A percentile compares a stretch with the other conserved stretches of the same genome.
Conservation (phyloP, 805 yeast species). For the Saccharomycopsis sp. region DNA sequence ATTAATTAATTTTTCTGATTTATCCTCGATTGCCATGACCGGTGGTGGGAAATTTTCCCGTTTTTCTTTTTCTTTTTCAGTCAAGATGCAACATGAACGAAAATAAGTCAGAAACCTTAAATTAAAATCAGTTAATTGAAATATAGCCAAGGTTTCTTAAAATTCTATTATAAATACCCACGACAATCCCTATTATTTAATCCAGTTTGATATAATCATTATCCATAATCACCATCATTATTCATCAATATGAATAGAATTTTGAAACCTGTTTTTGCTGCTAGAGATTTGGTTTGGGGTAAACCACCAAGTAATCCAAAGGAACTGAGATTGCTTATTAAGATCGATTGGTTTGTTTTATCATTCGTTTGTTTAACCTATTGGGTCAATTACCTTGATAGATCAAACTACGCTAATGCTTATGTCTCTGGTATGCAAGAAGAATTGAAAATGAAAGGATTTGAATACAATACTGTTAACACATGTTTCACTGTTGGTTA, state of each 20-base stretch:
- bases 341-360: slow-evolving; percentile 36
- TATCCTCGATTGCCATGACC: too few species aligned
- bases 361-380: slow-evolving; percentile 34
- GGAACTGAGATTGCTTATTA: slow-evolving; percentile 30
- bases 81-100: too few species aligned
- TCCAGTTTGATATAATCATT: too few species aligned
- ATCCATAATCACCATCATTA: not conserved
- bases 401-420: slow-evolving; percentile 49
- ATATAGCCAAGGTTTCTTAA: too few species aligned
- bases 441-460: slow-evolving; percentile 40
- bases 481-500: slow-evolving; percentile 58
- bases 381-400: slow-evolving; percentile 51
- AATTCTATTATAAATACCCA: too few species aligned
- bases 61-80: too few species aligned
- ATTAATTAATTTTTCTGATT: too few species aligned
- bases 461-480: slow-evolving; percentile 44
- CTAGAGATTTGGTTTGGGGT: slow-evolving; percentile 29
- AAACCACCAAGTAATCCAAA: slow-evolving; percentile 28
- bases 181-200: too few species aligned
- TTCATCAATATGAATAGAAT: not conserved
- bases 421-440: slow-evolving; percentile 65
- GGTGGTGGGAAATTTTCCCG: too few species aligned
- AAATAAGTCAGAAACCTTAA: too few species aligned
- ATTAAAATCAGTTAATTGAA: too few species aligned
- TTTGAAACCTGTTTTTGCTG: slow-evolving; percentile 6